Base-by-base conservation (phyloP, 306 rosid genomes). In the Pyrus pyrifolia region DNA sequence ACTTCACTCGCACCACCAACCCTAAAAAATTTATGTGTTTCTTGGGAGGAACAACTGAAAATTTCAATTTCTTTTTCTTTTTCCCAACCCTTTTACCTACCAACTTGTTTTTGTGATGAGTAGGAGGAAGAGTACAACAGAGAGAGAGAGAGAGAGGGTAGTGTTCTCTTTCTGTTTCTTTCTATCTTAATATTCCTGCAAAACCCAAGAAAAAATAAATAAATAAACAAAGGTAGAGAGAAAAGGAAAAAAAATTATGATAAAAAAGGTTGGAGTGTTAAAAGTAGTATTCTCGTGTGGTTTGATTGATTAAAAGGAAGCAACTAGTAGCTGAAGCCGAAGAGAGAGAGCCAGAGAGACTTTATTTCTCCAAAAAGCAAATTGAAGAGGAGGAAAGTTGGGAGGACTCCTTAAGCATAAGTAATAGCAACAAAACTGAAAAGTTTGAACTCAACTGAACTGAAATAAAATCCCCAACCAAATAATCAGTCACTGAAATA, bases 81-180 rank as follows among this genome's bases (percentile, higher is more conserved):
- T 87, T 93, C 93, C 90, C 91, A 94, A 87, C 93, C 90, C 80
- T 82, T 78, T 86, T 78, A 89, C 91, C 93, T 83, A 92, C 88
- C 89, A 85, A 87, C 46, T 22, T 22, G 44, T 18, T 22, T 25
- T 79, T 81, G 89, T 66, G 83, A 87, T 65, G 86, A 86, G 86
- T 78, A 77, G 86, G 62, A n/a, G 27, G 64, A 74, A 62, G 40
- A 27, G 65, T 25, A 73, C 75, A 77, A 27, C 78, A 81, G 64
- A 59, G 53, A 14, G 19, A 15, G 53, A 46, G 51, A 42, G 49
- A 46, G 5, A 40, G 12, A 40, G 46, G 10, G 49, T 44, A 45
- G 35, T 55, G 21, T 57, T 38, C 66, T 27, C 19, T 61, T 2
- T 27, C 61, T 59, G 57, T 74, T 60, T 58, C 66, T 76, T 42